A percentile compares a stretch with the other conserved stretches of the same genome.
Conservation (phyloP, 2,329 filamentous ascomycete genomes). For the Arthrinium puccinioides region DNA sequence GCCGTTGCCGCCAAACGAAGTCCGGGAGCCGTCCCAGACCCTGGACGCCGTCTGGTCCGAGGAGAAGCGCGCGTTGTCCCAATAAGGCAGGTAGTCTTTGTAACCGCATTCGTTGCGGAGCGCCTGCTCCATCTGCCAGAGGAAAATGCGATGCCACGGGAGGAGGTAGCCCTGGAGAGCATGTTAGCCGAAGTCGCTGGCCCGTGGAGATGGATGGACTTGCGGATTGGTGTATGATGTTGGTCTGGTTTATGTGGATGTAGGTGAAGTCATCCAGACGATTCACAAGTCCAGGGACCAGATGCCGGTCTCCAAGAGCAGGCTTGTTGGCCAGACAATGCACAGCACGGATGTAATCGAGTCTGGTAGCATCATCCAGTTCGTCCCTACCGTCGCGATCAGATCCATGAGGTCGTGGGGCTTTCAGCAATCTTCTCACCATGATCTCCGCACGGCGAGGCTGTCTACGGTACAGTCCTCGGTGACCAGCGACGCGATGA, state of each 20-base stretch:
- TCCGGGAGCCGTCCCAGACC: slow-evolving; percentile 10
- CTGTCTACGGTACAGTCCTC: slow-evolving; percentile 8
- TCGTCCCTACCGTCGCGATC: slow-evolving; percentile 12
- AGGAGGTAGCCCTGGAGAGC: slow-evolving; percentile 11
- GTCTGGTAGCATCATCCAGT: slow-evolving; percentile 7
- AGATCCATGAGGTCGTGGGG: no score
- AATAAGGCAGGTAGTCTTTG: slow-evolving; percentile 12
- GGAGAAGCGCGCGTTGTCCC: slow-evolving; percentile 12
- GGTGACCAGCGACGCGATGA: slow-evolving; percentile 5
- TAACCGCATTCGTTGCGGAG: slow-evolving; percentile 15
- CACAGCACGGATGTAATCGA: slow-evolving; percentile 13
- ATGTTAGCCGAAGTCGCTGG: neutral
- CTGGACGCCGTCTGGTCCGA: slow-evolving; percentile 9
- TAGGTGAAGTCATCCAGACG: slow-evolving; percentile 14
- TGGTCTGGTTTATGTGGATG: slow-evolving; percentile 15
- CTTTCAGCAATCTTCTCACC: no score
- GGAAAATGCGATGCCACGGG: slow-evolving; percentile 13
- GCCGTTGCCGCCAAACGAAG: slow-evolving; percentile 14
- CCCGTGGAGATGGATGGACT: neutral
- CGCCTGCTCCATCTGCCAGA: slow-evolving; percentile 13
- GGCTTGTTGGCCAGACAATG: slow-evolving; percentile 12
- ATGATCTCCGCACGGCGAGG: slow-evolving; percentile 11
- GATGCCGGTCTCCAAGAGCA: slow-evolving; percentile 6
- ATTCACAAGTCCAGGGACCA: slow-evolving; percentile 10
- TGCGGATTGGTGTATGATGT: slow-evolving; percentile 14